Conservation (phyloP, 371 early-diverging fungal species). For the Mucor mucedo region DNA sequence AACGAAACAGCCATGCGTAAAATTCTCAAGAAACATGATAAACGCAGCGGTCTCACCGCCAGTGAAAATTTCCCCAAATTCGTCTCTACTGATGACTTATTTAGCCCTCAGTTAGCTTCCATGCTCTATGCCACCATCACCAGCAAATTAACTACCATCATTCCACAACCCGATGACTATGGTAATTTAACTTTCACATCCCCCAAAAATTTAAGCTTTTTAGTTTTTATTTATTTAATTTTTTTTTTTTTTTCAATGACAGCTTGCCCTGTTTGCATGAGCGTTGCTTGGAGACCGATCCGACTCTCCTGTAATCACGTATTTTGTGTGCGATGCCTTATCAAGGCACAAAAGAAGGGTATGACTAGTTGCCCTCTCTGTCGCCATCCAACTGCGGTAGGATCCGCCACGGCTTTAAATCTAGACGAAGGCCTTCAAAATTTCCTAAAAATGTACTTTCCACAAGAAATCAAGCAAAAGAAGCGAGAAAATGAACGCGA, state of each 20-base stretch:
- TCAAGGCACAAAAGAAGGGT: conserved; percentile 68
- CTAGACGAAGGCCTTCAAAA: conserved; percentile 69
- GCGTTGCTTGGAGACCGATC: conserved; percentile 76
- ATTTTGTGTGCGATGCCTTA: conserved; percentile 78
- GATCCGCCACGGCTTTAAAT: conserved; percentile 59
- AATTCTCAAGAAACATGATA: conserved; percentile 87
- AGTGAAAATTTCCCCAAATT: conserved; percentile 40
- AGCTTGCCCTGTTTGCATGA: conserved; percentile 53
- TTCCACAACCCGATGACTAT: conserved; percentile 82
- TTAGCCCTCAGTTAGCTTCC: conserved; percentile 39
- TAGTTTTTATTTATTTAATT: neutral
- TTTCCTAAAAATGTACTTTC: conserved; percentile 74
- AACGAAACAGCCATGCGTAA: conserved; percentile 83
- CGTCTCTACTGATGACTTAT: conserved; percentile 29
- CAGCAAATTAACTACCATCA: conserved; percentile 57
- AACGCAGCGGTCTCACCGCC: conserved; percentile 70
- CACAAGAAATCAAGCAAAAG: conserved; percentile 73
- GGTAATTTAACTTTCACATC: conserved; percentile 37
- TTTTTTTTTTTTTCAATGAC: neutral
- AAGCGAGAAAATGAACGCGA: conserved; percentile 69
- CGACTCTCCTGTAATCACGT: conserved; percentile 73
- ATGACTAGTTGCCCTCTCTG: conserved; percentile 78
- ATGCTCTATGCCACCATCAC: conserved; percentile 48
- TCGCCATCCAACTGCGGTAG: conserved; percentile 62
- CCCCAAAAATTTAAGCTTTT: neutral